These are phyloP conservation scores for Candida methanosorbosa DNA, from an alignment of 805 yeast genomes.

Conservation along the genomic window DNA sequence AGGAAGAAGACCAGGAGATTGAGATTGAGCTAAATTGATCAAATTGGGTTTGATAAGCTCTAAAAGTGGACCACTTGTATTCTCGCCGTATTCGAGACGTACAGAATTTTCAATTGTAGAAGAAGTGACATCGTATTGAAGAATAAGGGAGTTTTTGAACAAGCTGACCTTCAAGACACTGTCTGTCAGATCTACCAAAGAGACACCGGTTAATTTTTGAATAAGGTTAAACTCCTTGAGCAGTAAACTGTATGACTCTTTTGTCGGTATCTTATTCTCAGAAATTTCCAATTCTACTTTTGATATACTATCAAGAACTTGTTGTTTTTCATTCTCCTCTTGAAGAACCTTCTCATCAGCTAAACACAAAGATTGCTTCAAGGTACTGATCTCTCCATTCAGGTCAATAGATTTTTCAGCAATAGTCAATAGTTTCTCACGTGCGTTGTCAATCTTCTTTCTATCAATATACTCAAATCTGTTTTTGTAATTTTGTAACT, in stretches of 20 bases:
- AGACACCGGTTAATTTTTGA: conserved; percentile 3
- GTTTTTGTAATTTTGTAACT: neutral
- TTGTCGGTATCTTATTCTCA: conserved; percentile 10
- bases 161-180: conserved; percentile 2
- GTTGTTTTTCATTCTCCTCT: neutral
- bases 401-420: neutral
- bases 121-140: neutral
- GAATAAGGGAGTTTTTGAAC: neutral
- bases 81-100: neutral
- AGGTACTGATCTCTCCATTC: neutral
- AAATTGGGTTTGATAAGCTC: neutral
- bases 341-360: neutral
- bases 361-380: neutral
- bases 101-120: neutral
- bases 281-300: conserved; percentile 1
- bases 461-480: neutral
- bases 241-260: conserved; percentile 6
- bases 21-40: neutral
- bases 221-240: conserved; percentile 5
- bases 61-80: neutral
- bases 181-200: conserved; percentile 1
- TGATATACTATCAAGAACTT: no score
- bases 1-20: no score
- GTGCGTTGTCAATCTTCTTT: neutral
- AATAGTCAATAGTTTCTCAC: neutral